These are phyloP conservation scores for Corchorus olitorius DNA, from an alignment of 345 rosid genomes.

Conservation along the genomic window DNA sequence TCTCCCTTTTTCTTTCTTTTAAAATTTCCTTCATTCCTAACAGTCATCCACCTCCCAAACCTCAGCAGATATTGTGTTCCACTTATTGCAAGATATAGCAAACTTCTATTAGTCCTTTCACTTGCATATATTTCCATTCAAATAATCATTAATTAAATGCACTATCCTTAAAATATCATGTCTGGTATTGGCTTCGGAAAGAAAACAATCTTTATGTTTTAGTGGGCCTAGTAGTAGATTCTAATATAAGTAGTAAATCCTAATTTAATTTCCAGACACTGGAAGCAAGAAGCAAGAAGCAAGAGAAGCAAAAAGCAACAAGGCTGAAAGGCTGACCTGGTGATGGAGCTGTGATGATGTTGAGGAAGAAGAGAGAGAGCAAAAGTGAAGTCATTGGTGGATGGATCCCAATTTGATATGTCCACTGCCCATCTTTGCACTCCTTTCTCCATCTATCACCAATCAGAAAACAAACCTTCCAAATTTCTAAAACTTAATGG, in stretches of 20 bases:
- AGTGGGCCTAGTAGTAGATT: not conserved
- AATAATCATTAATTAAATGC: too few relatives aligned
- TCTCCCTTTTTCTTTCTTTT: too few relatives aligned
- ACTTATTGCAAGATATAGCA: too few relatives aligned
- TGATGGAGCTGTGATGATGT: constrained; percentile 44
- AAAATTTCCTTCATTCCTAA: too few relatives aligned
- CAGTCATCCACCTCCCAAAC: too few relatives aligned
- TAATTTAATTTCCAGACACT: not conserved
- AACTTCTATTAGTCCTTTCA: too few relatives aligned
- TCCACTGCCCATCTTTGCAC: constrained; percentile 61
- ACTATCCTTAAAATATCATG: too few relatives aligned
- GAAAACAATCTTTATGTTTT: not conserved
- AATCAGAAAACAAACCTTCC: not conserved
- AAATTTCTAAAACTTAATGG: not conserved
- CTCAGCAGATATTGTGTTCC: too few relatives aligned
- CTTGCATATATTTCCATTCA: too few relatives aligned
- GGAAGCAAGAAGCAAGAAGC: not conserved
- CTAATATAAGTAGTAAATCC: not conserved
- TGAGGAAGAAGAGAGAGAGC: constrained; percentile 55
- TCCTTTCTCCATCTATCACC: constrained; percentile 51
- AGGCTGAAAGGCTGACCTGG: constrained; percentile 35
- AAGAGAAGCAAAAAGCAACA: not conserved
- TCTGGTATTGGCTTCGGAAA: too few relatives aligned
- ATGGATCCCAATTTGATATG: constrained; percentile 62
- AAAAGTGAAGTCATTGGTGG: constrained; percentile 45